Conservation (phyloP, 2,329 filamentous ascomycete genomes). For the Colletotrichum gigasporum region DNA sequence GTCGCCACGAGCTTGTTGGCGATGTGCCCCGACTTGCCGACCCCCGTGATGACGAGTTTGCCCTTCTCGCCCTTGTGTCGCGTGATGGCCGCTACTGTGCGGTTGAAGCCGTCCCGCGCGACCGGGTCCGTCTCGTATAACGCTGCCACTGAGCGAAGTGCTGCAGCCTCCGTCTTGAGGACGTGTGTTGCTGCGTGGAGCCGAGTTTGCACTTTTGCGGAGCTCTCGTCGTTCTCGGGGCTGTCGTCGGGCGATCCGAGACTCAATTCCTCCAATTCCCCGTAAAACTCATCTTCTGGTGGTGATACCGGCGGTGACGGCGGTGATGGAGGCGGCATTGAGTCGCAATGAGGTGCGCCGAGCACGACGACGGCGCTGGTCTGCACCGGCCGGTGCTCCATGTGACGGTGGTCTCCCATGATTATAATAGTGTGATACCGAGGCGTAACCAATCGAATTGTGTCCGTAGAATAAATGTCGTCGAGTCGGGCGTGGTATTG, state of each 20-base stretch:
- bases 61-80: constrained; percentile 68
- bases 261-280: constrained; percentile 30
- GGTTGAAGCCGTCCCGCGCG: constrained; percentile 75
- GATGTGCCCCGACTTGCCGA: constrained; percentile 94
- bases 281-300: constrained; percentile 24
- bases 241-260: constrained; percentile 30
- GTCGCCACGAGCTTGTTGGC: constrained; percentile 90
- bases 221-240: constrained; percentile 33
- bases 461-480: neutral
- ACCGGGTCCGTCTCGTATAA: constrained; percentile 77
- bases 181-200: constrained; percentile 80
- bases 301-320: constrained; percentile 49
- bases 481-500: neutral
- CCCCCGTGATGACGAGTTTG: constrained; percentile 85
- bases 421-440: neutral
- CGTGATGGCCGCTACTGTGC: constrained; percentile 76
- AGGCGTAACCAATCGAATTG: neutral
- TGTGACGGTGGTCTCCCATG: constrained; percentile 29
- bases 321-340: constrained; percentile 59
- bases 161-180: constrained; percentile 83
- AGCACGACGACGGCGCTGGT: constrained; percentile 61
- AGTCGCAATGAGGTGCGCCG: constrained; percentile 46
- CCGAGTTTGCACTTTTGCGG: constrained; percentile 41
- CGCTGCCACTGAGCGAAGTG: constrained; percentile 76
- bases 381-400: constrained; percentile 55